phyloP scores from a whole-genome alignment of 768 basidiomycete genomes.

The Galerina sulciceps region DNA sequence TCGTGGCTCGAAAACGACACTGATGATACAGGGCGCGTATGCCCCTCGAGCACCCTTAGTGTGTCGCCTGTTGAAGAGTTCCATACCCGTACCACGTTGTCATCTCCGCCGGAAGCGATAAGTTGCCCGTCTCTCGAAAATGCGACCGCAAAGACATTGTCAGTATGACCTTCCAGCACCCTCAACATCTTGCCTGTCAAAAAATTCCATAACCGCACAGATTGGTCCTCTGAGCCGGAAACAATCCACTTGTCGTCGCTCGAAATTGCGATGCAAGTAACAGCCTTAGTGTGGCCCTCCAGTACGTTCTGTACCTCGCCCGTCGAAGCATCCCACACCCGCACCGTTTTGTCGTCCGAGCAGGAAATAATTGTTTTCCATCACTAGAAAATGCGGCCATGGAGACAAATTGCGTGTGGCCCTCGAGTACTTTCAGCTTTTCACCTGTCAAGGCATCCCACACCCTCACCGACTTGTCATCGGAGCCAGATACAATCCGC shows the following conservation, averaged over 20 bases:
- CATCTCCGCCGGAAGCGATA: neutral
- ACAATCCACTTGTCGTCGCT: constrained; percentile 12
- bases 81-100: neutral
- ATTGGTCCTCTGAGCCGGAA: constrained; percentile 9
- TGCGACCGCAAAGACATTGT: neutral
- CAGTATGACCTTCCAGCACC: neutral
- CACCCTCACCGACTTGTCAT: too few species aligned
- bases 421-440: constrained; percentile 6
- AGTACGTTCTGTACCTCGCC: constrained; percentile 7
- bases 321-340: constrained; percentile 27
- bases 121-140: neutral
- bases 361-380: constrained; percentile 7
- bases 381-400: constrained; percentile 24
- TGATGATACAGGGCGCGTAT: neutral
- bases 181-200: neutral
- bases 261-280: constrained; percentile 17
- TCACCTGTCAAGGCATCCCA: too few species aligned
- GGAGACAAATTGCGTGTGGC: constrained; percentile 11
- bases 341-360: constrained; percentile 24
- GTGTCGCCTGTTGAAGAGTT: neutral
- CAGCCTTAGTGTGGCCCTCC: constrained; percentile 14
- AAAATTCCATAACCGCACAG: constrained; percentile 4
- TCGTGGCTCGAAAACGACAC: neutral
- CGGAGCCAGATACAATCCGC: constrained; percentile 24
- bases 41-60: neutral